phyloP scores from a whole-genome alignment of 108 stramenopile species.

The Nitzschia sp. region DNA sequence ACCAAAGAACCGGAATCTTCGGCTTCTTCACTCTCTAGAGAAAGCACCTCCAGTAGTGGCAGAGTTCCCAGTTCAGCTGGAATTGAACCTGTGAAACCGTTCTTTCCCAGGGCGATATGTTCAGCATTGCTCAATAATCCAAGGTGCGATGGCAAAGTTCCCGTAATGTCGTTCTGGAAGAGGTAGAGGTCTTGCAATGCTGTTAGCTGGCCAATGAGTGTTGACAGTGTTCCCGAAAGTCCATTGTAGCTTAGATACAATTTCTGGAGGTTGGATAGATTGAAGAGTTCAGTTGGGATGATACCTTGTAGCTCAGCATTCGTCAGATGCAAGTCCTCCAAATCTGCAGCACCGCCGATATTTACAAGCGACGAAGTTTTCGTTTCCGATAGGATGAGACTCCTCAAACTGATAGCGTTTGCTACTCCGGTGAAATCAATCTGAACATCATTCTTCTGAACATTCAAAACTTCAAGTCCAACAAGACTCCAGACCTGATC shows the following conservation, averaged over 20 bases:
- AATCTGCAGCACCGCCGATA: slow-evolving; percentile 32
- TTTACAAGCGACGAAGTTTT: slow-evolving; percentile 34
- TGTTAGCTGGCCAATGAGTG: slow-evolving; percentile 44
- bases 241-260: slow-evolving; percentile 58
- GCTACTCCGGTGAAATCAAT: slow-evolving; percentile 59
- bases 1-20: background rate
- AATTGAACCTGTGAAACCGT: slow-evolving; percentile 42
- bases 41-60: slow-evolving; percentile 42
- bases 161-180: slow-evolving; percentile 36
- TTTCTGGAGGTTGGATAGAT: slow-evolving; percentile 34
- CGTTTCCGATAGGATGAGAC: slow-evolving; percentile 63
- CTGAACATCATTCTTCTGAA: slow-evolving; percentile 55
- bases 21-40: slow-evolving; percentile 36
- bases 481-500: slow-evolving; percentile 30
- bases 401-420: slow-evolving; percentile 63
- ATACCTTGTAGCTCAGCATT: slow-evolving; percentile 39
- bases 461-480: slow-evolving; percentile 36
- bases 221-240: slow-evolving; percentile 39
- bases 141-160: slow-evolving; percentile 51
- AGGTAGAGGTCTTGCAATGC: slow-evolving; percentile 43
- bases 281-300: slow-evolving; percentile 43
- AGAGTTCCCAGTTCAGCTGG: slow-evolving; percentile 38
- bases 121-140: slow-evolving; percentile 46
- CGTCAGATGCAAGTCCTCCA: slow-evolving; percentile 43
- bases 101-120: slow-evolving; percentile 48